Evolutionary conservation across 805 yeast species (phyloP).

Genomic region (Tetrapisispora arboricola): DNA sequence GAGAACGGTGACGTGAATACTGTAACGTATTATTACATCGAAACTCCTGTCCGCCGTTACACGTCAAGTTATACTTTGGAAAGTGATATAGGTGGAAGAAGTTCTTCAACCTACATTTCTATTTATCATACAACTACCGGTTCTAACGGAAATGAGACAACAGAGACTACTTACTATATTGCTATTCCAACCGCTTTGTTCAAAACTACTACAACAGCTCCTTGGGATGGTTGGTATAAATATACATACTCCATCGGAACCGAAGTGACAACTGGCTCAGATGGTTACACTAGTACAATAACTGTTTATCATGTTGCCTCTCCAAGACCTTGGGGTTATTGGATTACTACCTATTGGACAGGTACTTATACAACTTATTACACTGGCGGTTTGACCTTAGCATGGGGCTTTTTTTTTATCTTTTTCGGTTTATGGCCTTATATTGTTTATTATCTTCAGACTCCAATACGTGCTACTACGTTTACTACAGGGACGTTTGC

Average conservation of each 20-base stretch:
- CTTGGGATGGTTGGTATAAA: neutral
- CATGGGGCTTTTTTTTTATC: neutral
- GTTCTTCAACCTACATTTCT: neutral
- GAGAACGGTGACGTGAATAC: neutral
- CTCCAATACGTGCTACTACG: neutral
- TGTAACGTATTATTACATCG: slow-evolving; percentile 5
- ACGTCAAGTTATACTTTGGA: neutral
- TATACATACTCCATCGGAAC: slow-evolving; percentile 1
- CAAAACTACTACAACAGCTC: neutral
- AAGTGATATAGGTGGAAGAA: neutral
- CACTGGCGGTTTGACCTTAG: neutral
- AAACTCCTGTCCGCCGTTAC: slow-evolving; percentile 4
- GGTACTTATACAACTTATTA: neutral
- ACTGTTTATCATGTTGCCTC: slow-evolving; percentile 7
- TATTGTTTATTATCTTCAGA: neutral
- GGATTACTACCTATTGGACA: neutral
- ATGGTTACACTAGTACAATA: neutral
- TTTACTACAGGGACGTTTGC: neutral
- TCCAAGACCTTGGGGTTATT: slow-evolving; percentile 1
- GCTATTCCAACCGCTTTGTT: neutral
- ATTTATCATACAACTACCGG: neutral
- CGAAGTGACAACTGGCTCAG: neutral
- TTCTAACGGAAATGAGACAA: neutral
- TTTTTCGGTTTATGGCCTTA: slow-evolving; percentile 1
- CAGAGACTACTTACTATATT: neutral